Evolutionary conservation across 805 yeast species (phyloP).

Genomic region (Candida xyloterini): DNA sequence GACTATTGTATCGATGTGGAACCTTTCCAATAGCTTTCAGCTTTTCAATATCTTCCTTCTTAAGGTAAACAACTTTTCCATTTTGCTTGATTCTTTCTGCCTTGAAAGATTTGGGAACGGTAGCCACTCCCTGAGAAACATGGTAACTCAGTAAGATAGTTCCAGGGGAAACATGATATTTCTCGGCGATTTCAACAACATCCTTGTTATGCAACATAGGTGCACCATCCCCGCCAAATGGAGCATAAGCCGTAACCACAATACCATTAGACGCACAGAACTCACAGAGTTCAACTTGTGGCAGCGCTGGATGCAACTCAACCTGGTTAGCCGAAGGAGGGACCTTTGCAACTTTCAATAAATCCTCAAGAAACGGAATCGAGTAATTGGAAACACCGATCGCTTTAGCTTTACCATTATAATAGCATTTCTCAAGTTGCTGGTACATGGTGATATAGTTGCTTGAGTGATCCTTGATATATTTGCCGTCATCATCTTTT

Average conservation of each 20-base stretch:
- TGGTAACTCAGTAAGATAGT: constrained; percentile 45
- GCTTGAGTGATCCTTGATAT: constrained; percentile 14
- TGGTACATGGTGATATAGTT: constrained; percentile 68
- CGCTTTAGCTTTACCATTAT: constrained; percentile 40
- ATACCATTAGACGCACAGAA: constrained; percentile 32
- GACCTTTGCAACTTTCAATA: constrained; percentile 35
- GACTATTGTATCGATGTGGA: constrained; percentile 8
- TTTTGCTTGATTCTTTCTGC: constrained; percentile 36
- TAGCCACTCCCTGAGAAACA: constrained; percentile 29
- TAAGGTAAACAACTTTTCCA: constrained; percentile 33
- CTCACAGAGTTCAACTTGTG: constrained; percentile 34
- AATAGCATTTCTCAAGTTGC: constrained; percentile 69
- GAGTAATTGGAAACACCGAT: constrained; percentile 44
- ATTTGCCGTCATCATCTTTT: constrained; percentile 27
- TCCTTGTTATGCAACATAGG: constrained; percentile 36
- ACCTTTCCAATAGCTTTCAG: constrained; percentile 14
- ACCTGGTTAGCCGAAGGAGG: constrained; percentile 43
- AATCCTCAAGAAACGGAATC: constrained; percentile 30
- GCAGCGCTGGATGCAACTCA: constrained; percentile 43
- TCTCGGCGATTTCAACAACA: constrained; percentile 46
- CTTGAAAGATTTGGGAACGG: constrained; percentile 40
- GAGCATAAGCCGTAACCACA: constrained; percentile 39
- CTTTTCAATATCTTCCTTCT: constrained; percentile 33
- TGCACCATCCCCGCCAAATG: constrained; percentile 42
- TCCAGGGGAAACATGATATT: constrained; percentile 48